Evolutionary conservation across 805 yeast species (phyloP).

Genomic region (Myxozyma lipomycoides): DNA sequence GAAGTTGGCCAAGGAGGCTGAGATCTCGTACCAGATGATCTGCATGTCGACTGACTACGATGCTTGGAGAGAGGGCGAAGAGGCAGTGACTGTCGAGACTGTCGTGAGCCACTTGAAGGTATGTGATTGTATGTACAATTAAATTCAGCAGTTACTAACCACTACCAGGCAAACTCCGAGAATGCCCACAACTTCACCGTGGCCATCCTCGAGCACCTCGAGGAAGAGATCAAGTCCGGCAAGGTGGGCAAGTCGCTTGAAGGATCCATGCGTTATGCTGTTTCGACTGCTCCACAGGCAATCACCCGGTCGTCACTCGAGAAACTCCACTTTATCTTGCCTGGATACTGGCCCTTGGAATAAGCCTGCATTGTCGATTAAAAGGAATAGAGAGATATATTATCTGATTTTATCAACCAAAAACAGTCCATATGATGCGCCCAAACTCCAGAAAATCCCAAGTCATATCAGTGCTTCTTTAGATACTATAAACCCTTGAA

Average conservation of each 20-base stretch:
- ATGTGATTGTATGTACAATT: not conserved
- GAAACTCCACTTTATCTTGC: constrained; percentile 82
- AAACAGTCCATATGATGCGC: not conserved
- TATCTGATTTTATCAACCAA: not conserved
- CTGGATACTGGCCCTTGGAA: constrained; percentile 58
- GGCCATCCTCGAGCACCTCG: constrained; percentile 61
- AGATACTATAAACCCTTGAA: constrained; percentile 2
- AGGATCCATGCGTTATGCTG: constrained; percentile 76
- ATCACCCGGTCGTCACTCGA: constrained; percentile 67
- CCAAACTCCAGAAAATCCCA: not conserved
- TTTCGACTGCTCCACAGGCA: constrained; percentile 71
- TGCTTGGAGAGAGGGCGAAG: constrained; percentile 94
- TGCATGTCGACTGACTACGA: constrained; percentile 99
- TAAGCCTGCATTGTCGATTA: constrained; percentile 2
- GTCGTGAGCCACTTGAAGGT: constrained; percentile 76
- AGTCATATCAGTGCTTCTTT: not conserved
- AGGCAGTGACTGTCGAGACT: constrained; percentile 96
- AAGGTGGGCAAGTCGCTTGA: constrained; percentile 64
- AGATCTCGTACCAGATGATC: constrained; percentile 93
- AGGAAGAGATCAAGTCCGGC: constrained; percentile 54
- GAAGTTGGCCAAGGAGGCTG: constrained; percentile 95
- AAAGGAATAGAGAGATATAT: not conserved
- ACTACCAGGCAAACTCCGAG: constrained; percentile 62
- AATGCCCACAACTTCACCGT: constrained; percentile 81
- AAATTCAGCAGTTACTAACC: not conserved